A percentile compares a stretch with the other conserved stretches of the same genome.
Evolutionary conservation across 1,284 basidiomycete genomes (phyloP).

Genomic region (Trichosporon faecale): DNA sequence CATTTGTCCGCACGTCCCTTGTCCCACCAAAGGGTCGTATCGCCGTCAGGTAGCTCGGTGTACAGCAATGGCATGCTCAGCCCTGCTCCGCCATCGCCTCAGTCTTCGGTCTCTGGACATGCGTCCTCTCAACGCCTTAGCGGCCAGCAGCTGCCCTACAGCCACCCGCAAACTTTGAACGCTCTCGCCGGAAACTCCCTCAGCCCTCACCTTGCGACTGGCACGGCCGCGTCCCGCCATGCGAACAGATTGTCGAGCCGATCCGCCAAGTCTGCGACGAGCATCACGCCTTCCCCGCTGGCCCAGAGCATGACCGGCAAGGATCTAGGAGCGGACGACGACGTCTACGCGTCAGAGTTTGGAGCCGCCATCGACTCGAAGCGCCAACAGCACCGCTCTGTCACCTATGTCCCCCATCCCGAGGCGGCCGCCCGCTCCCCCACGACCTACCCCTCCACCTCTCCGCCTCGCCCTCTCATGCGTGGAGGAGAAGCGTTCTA

Average conservation of each 20-base stretch:
- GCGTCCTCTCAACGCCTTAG: neutral
- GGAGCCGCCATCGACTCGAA: neutral
- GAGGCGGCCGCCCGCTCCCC: neutral
- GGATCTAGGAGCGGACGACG: neutral
- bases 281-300: neutral
- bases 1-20: neutral
- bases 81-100: neutral
- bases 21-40: neutral
- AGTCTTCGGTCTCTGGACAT: neutral
- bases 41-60: neutral
- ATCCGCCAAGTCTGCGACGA: slow-evolving; percentile 2
- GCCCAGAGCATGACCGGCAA: slow-evolving; percentile 1
- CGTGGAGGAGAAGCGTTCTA: neutral
- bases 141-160: neutral
- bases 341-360: neutral
- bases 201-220: neutral
- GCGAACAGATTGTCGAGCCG: neutral
- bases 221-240: neutral
- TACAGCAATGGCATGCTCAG: neutral
- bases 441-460: neutral
- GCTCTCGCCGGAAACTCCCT: slow-evolving; percentile 1
- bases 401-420: neutral
- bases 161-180: neutral
- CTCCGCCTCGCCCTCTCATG: neutral
- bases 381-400: neutral